These are phyloP conservation scores for Fusarium foetens DNA, from an alignment of 2,329 filamentous ascomycete genomes.

Conservation along the genomic window DNA sequence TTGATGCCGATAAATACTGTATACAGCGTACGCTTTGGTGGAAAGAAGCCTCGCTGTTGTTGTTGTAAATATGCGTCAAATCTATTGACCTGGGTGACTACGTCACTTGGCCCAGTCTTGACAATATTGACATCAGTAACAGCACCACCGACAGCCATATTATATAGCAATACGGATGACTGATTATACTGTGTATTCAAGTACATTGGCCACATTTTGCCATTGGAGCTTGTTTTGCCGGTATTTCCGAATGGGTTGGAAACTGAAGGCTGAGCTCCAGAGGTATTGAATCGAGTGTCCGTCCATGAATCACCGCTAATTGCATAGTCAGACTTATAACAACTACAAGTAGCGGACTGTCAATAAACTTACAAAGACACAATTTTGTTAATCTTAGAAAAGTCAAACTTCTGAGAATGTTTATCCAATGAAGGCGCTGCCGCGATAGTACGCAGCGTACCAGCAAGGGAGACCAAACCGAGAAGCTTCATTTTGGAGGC, in stretches of 20 bases:
- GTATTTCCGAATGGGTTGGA: slow-evolving; percentile 4
- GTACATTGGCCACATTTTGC: slow-evolving; percentile 21
- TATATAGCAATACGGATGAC: background rate
- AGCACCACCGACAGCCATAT: slow-evolving; percentile 18
- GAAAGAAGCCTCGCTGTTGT: background rate
- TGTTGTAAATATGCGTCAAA: background rate
- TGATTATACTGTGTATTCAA: slow-evolving; percentile 4
- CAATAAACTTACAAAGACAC: background rate
- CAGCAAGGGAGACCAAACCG: background rate
- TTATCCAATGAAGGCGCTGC: background rate
- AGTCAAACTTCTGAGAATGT: background rate
- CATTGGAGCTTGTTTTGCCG: slow-evolving; percentile 19
- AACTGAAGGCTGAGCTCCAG: background rate
- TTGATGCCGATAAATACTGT: slow-evolving; percentile 19
- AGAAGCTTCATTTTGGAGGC: background rate
- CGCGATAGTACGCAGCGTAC: accelerated
- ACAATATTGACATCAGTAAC: slow-evolving; percentile 12
- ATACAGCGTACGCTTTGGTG: background rate
- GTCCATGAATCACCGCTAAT: slow-evolving; percentile 21
- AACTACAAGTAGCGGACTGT: no score
- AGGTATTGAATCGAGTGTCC: slow-evolving; percentile 7
- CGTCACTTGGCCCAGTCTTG: slow-evolving; percentile 6
- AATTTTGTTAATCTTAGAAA: background rate
- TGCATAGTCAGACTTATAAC: background rate
- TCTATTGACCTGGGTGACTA: background rate